A percentile compares a stretch with the other conserved stretches of the same genome.
phyloP scores from a whole-genome alignment of 306 rosid species.

The Quercus ilex region DNA sequence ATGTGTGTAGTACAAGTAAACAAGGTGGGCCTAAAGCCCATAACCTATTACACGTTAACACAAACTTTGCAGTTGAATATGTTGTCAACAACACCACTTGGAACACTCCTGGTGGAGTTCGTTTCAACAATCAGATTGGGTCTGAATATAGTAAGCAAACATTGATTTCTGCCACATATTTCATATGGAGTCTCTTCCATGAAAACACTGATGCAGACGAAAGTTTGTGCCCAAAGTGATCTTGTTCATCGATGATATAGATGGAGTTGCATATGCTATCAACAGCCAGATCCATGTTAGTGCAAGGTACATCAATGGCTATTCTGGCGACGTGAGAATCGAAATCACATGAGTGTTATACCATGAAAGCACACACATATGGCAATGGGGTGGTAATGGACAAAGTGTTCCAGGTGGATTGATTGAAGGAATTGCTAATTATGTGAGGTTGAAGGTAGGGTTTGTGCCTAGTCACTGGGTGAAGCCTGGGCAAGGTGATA shows the following conservation, averaged over 20 bases:
- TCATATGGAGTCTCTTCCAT: constrained; percentile 9
- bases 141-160: no score
- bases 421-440: constrained; percentile 44
- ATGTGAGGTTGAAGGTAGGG: constrained; percentile 36
- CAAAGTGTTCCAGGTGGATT: constrained; percentile 23
- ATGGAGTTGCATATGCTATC: constrained; percentile 24
- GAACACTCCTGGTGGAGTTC: no score
- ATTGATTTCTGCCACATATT: no score
- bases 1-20: no score
- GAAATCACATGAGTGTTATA: constrained; percentile 37
- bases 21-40: no score
- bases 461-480: constrained; percentile 18
- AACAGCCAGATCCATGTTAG: constrained; percentile 27
- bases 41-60: no score
- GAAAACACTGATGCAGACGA: background rate
- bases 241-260: constrained; percentile 21
- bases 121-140: no score
- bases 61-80: no score
- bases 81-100: no score
- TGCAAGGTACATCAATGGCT: constrained; percentile 8
- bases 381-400: constrained; percentile 33
- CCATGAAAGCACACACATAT: constrained; percentile 42
- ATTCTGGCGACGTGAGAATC: constrained; percentile 11
- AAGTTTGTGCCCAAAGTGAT: constrained; percentile 22
- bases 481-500: constrained; percentile 11